These are phyloP conservation scores for Lachnellula subtilissima DNA, from an alignment of 2,329 filamentous ascomycete genomes.

Conservation along the genomic window DNA sequence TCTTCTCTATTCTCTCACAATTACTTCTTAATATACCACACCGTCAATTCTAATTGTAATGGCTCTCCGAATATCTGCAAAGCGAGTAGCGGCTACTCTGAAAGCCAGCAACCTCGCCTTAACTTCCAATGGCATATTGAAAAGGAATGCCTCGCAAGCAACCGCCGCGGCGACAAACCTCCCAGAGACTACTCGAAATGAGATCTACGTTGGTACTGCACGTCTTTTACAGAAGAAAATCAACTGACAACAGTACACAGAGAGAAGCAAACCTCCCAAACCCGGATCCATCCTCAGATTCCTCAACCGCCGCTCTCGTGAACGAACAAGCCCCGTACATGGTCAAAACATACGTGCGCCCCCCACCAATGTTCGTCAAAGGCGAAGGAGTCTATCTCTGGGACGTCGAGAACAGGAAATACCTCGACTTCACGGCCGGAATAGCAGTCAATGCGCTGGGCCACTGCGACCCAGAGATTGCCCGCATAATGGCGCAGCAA, in stretches of 20 bases:
- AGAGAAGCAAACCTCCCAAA: conserved; percentile 48
- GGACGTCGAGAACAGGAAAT: conserved; percentile 83
- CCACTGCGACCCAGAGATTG: conserved; percentile 78
- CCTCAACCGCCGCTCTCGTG: conserved; percentile 69
- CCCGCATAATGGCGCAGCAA: conserved; percentile 72
- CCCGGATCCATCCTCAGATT: conserved; percentile 69
- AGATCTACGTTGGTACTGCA: conserved; percentile 31
- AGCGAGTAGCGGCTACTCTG: conserved; percentile 24
- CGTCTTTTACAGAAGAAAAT: background rate
- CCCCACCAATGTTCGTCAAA: conserved; percentile 81
- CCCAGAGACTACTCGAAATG: conserved; percentile 32
- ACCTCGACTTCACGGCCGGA: conserved; percentile 91
- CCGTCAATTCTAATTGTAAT: conserved; percentile 4
- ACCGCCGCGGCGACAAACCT: conserved; percentile 35
- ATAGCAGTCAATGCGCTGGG: conserved; percentile 94
- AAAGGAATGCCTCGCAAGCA: conserved; percentile 30
- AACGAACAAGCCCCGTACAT: conserved; percentile 78
- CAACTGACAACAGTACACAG: conserved; percentile 13
- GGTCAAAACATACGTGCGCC: conserved; percentile 92
- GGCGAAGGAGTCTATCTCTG: conserved; percentile 84
- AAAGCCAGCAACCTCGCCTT: conserved; percentile 23
- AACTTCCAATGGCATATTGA: conserved; percentile 20
- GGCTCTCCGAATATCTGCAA: conserved; percentile 29
- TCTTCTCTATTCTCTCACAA: background rate
- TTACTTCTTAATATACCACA: background rate